Evolutionary conservation across 1,139 yeast genomes (phyloP).

Genomic region (Arxiozyma slooffiae): DNA sequence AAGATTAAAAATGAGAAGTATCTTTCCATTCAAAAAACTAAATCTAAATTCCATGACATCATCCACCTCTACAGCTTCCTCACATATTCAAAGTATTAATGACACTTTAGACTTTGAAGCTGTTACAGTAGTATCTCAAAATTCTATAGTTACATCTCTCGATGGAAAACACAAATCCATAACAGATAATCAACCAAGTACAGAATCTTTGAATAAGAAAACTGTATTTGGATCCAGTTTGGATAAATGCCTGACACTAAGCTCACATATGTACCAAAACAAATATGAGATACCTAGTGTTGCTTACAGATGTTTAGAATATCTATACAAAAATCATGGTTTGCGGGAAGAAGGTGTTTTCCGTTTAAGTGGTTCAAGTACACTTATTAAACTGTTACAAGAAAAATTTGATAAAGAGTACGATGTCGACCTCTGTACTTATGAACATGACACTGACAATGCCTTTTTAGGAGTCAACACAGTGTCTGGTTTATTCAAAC

Average conservation of each 20-base stretch:
- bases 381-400: slow-evolving; percentile 62
- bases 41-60: slow-evolving; percentile 5
- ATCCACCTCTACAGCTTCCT: neutral
- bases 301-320: slow-evolving; percentile 66
- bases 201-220: slow-evolving; percentile 4
- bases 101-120: slow-evolving; percentile 11
- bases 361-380: slow-evolving; percentile 81
- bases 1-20: slow-evolving; percentile 45
- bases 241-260: slow-evolving; percentile 41
- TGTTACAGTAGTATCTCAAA: slow-evolving; percentile 15
- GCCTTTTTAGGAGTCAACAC: slow-evolving; percentile 51
- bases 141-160: slow-evolving; percentile 12
- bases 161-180: neutral
- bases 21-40: slow-evolving; percentile 47
- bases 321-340: slow-evolving; percentile 58
- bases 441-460: slow-evolving; percentile 27
- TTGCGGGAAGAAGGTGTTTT: slow-evolving; percentile 83
- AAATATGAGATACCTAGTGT: slow-evolving; percentile 57
- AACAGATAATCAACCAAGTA: neutral
- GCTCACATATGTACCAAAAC: slow-evolving; percentile 40
- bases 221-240: slow-evolving; percentile 61
- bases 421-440: slow-evolving; percentile 55
- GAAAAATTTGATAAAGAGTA: slow-evolving; percentile 53
- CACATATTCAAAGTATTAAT: neutral
- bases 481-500: slow-evolving; percentile 66